These are phyloP conservation scores for Colletotrichum spinosum DNA, from an alignment of 2,329 filamentous ascomycete species.

Conservation along the genomic window DNA sequence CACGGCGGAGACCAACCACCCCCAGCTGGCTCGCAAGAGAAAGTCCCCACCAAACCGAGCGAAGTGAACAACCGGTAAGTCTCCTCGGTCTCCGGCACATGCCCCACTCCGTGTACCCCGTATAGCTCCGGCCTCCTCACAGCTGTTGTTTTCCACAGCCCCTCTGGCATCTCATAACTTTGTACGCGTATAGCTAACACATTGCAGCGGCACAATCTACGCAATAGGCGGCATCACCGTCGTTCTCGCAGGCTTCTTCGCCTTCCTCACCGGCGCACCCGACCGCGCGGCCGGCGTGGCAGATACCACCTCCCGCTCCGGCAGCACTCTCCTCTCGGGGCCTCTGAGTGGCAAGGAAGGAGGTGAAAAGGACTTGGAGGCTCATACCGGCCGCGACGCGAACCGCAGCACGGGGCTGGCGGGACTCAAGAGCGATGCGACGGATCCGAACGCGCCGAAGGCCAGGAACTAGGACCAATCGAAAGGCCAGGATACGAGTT, in stretches of 20 bases:
- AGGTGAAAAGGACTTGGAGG: constrained; percentile 1
- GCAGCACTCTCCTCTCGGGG: neutral
- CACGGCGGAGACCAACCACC: constrained; percentile 10
- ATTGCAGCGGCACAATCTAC: neutral
- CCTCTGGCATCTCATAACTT: too few species aligned
- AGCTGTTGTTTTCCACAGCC: neutral
- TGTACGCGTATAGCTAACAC: neutral
- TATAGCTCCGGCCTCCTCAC: neutral
- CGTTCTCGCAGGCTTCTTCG: constrained; percentile 8
- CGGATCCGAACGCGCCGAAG: constrained; percentile 1
- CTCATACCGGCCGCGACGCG: constrained; percentile 1
- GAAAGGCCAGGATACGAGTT: too few species aligned
- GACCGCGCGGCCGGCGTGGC: constrained; percentile 21
- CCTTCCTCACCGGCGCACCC: constrained; percentile 17
- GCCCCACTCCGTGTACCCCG: neutral
- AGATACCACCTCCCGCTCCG: constrained; percentile 2
- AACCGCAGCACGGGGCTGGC: constrained; percentile 4
- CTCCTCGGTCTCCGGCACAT: neutral
- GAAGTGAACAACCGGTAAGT: constrained; percentile 13
- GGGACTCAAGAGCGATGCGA: constrained; percentile 26
- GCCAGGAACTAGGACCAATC: constrained; percentile 1
- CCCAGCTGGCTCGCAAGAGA: constrained; percentile 5
- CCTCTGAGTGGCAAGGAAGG: constrained; percentile 12
- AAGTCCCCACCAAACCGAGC: constrained; percentile 3
- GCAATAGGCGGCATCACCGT: constrained; percentile 1